Conservation (phyloP, 108 stramenopile genomes). For the Discostella pseudostelligera region DNA sequence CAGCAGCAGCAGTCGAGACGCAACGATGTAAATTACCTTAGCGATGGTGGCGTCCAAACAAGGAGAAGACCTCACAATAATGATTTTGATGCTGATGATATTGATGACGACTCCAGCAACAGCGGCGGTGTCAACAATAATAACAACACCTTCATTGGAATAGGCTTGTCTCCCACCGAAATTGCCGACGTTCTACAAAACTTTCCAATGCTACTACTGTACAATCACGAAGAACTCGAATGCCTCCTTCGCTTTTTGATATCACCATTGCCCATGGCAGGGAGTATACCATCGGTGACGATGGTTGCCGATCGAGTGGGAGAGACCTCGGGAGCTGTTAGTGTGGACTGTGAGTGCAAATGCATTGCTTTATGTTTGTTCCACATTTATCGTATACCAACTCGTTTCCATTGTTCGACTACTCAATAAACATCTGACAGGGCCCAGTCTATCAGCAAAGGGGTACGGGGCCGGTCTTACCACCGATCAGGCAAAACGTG, state of each 20-base stretch:
- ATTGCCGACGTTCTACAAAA: constrained; percentile 30
- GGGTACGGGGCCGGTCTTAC: constrained; percentile 60
- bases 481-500: constrained; percentile 30
- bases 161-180: constrained; percentile 24
- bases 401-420: constrained; percentile 2
- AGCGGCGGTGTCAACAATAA: neutral
- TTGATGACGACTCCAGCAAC: too few species aligned
- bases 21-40: too few species aligned
- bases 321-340: constrained; percentile 14
- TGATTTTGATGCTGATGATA: too few species aligned
- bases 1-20: too few species aligned
- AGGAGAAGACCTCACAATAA: too few species aligned
- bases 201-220: constrained; percentile 49
- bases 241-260: constrained; percentile 44
- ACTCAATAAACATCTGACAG: neutral
- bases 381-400: constrained; percentile 2
- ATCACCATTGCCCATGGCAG: constrained; percentile 27
- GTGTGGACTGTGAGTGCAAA: constrained; percentile 36
- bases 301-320: constrained; percentile 21
- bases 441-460: constrained; percentile 25
- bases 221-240: constrained; percentile 40
- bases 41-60: neutral
- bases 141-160: constrained; percentile 7
- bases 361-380: neutral
- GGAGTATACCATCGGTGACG: constrained; percentile 9